Conservation (phyloP, 352 stramenopile species). For the Pythium monospermum region DNA sequence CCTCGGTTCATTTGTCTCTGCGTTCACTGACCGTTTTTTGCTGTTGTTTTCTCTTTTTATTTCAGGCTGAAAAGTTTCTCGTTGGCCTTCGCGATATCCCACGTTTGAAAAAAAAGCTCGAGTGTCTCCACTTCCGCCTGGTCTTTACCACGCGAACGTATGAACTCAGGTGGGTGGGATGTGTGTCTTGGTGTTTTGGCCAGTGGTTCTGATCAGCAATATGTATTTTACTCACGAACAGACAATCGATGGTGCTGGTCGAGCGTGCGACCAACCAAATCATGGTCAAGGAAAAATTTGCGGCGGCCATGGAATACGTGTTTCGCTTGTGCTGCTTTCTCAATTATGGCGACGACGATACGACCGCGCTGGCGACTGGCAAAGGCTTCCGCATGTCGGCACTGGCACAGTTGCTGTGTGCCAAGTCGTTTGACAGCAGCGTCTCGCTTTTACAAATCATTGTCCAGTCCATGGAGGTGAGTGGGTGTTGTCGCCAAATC, state of each 20-base stretch:
- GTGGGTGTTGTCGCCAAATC: background rate
- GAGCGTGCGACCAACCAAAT: background rate
- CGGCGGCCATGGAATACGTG: background rate
- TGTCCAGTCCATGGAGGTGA: background rate
- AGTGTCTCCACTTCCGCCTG: slow-evolving; percentile 2
- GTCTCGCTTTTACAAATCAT: background rate
- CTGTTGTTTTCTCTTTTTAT: background rate
- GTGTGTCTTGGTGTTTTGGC: background rate
- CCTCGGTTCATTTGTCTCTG: background rate
- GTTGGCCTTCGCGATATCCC: slow-evolving; percentile 10
- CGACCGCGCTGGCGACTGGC: background rate
- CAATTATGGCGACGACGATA: background rate
- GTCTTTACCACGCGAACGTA: slow-evolving; percentile 5
- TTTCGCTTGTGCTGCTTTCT: slow-evolving; percentile 5
- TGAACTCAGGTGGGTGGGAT: slow-evolving; percentile 1
- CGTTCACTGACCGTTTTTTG: background rate
- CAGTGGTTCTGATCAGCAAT: background rate
- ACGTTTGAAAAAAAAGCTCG: slow-evolving; percentile 7
- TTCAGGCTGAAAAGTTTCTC: slow-evolving; percentile 7
- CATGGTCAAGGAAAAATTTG: slow-evolving; percentile 4
- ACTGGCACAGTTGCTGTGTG: slow-evolving; percentile 1
- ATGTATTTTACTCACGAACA: too few species aligned
- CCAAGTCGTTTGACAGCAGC: background rate
- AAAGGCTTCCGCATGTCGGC: slow-evolving; percentile 3
- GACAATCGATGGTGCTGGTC: slow-evolving; percentile 4